These are phyloP conservation scores for Circinella umbellata DNA, from an alignment of 371 early-diverging fungal species.

Conservation along the genomic window DNA sequence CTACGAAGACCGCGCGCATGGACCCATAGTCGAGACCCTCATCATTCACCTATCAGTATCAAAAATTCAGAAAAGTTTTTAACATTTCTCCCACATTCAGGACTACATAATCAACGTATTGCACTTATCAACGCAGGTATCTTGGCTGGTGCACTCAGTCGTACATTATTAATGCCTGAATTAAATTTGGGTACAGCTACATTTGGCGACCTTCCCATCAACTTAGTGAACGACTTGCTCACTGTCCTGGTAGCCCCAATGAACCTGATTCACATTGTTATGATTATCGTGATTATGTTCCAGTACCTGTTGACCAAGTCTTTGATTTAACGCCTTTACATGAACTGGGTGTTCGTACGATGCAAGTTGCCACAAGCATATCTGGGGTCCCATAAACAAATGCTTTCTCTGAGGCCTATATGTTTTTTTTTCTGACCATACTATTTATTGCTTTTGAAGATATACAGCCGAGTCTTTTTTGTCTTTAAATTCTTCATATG, in stretches of 20 bases:
- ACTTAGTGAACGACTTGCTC: slow-evolving; percentile 18
- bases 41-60: background rate
- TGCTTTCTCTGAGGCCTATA: too few species aligned
- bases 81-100: slow-evolving; percentile 64
- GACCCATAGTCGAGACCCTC: slow-evolving; percentile 7
- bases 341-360: slow-evolving; percentile 20
- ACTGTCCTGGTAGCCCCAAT: slow-evolving; percentile 15
- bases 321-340: slow-evolving; percentile 36
- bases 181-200: slow-evolving; percentile 44
- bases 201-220: slow-evolving; percentile 33
- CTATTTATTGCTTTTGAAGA: too few species aligned
- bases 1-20: background rate
- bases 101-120: slow-evolving; percentile 64
- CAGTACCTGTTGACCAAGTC: slow-evolving; percentile 38
- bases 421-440: too few species aligned
- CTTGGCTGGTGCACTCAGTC: slow-evolving; percentile 58
- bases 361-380: background rate
- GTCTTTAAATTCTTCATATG: too few species aligned
- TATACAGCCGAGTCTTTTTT: too few species aligned
- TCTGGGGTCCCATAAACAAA: too few species aligned
- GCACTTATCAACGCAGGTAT: slow-evolving; percentile 60
- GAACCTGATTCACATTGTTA: slow-evolving; percentile 24
- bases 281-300: slow-evolving; percentile 46
- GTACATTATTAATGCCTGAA: slow-evolving; percentile 59
- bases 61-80: slow-evolving; percentile 36